phyloP scores from a whole-genome alignment of 768 basidiomycete species.

The Xerocomellus chrysenteron region DNA sequence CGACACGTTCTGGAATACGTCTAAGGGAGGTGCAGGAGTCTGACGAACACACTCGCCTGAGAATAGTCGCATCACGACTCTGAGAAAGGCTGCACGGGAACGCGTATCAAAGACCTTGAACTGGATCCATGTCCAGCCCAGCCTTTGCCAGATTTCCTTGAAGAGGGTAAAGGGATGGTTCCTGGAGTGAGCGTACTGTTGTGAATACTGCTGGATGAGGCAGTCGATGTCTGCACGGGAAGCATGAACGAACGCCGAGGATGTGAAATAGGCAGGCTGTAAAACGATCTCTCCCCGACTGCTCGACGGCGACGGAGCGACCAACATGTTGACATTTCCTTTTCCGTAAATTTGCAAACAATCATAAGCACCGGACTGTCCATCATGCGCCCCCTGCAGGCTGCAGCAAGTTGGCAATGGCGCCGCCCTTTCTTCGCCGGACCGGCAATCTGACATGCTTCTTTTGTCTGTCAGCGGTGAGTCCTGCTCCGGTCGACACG shows the following conservation, averaged over 20 bases:
- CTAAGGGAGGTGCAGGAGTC: neutral
- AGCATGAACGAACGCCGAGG: constrained; percentile 65
- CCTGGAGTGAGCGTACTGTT: constrained; percentile 40
- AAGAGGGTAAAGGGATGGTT: constrained; percentile 63
- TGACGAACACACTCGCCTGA: constrained; percentile 46
- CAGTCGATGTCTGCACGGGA: constrained; percentile 61
- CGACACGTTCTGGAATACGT: constrained; percentile 49
- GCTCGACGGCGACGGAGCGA: constrained; percentile 55
- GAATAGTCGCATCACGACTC: constrained; percentile 60
- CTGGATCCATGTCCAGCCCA: constrained; percentile 76
- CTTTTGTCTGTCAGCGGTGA: constrained; percentile 59
- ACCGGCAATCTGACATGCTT: constrained; percentile 57
- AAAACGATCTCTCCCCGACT: constrained; percentile 60
- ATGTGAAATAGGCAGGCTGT: constrained; percentile 78
- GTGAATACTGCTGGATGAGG: constrained; percentile 53
- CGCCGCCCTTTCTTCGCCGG: constrained; percentile 49
- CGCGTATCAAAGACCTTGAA: constrained; percentile 70
- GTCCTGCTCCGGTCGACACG: constrained; percentile 45
- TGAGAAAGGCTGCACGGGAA: constrained; percentile 61
- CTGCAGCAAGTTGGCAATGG: constrained; percentile 4
- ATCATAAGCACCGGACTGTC: neutral
- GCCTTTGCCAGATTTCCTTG: constrained; percentile 63
- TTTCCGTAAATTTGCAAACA: constrained; percentile 21
- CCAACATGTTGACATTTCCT: constrained; percentile 35
- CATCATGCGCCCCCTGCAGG: no score